Base-by-base conservation (phyloP, 768 basidiomycete genomes). In the Dioszegia hungarica region DNA sequence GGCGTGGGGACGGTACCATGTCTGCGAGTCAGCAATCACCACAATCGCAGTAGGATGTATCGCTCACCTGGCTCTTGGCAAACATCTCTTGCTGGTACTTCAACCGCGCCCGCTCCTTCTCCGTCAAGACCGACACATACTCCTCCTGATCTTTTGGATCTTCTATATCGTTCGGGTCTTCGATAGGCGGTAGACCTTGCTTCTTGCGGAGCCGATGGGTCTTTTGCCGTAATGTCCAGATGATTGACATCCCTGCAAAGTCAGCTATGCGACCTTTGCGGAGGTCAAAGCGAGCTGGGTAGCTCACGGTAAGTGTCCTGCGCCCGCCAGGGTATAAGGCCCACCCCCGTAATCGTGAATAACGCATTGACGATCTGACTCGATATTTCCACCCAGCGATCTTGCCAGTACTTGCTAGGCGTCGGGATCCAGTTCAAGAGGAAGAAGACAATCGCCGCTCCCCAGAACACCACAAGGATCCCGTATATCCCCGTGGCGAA, bases 1-100 rank as follows among this genome's bases (percentile, higher is more conserved):
- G 19, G 87, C 87, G 73, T 92, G 89, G 6, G 89, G 83, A 49
- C 86, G 79, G 76, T 90, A 92, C 89, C 89, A 92, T 1, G 88
- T 89, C 76, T 89, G 84, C 38, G 82, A 29, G 19, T 41, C 41
- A 53, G 50, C 48, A 2, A 25, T n/a, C 28, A 14, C 2, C 12
- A 22, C 12, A 34, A 45, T n/a, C n/a, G n/a, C n/a, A n/a, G n/a
- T n/a, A n/a, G n/a, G n/a, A n/a, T n/a, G n/a, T n/a, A n/a, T n/a
- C n/a, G 44, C 68, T 49, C 28, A 73, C 69, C 56, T 77, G 76
- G 50, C 66, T 69, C 8, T 61, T 62, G 17, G 63, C 65, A 57
- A 77, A 77, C 57, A 68, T 68, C 29, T 68, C 61, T 59, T 77
- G 77, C 45, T 76, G 73, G 38, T 73, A 65, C 25, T 56, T 45